Percentiles rank a stretch among this genome's conserved stretches.
Conservation (phyloP, 257 asterid genomes). For the Solanum virginianum region DNA sequence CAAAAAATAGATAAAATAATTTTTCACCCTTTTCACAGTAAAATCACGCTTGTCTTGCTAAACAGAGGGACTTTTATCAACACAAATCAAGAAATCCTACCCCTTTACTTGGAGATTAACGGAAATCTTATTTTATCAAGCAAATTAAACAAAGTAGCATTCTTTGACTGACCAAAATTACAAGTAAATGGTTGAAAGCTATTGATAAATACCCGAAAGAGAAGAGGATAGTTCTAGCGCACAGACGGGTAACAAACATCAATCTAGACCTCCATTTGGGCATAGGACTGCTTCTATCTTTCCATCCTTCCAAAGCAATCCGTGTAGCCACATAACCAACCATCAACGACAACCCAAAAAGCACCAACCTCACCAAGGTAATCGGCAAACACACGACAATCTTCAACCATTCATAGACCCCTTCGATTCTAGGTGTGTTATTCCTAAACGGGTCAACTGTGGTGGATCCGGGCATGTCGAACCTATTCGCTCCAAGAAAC, state of each 20-base stretch:
- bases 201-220: constrained; percentile 56
- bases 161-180: neutral
- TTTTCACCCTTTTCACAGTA: neutral
- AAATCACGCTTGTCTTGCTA: neutral
- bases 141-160: neutral
- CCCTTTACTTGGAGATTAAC: neutral
- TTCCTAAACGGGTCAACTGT: constrained; percentile 79
- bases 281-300: constrained; percentile 71
- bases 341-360: constrained; percentile 51
- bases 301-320: constrained; percentile 68
- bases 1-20: neutral
- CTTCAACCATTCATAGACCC: constrained; percentile 89
- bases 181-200: neutral
- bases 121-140: neutral
- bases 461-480: constrained; percentile 51
- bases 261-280: constrained; percentile 77
- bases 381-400: constrained; percentile 63
- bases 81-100: neutral
- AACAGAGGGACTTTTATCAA: neutral
- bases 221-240: constrained; percentile 72
- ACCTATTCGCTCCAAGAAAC: constrained; percentile 52
- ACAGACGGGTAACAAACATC: constrained; percentile 81
- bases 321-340: constrained; percentile 58
- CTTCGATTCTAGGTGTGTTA: constrained; percentile 50
- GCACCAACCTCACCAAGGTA: constrained; percentile 44